phyloP scores from a whole-genome alignment of 2,329 filamentous ascomycete species.

The Kalmusia sp. region DNA sequence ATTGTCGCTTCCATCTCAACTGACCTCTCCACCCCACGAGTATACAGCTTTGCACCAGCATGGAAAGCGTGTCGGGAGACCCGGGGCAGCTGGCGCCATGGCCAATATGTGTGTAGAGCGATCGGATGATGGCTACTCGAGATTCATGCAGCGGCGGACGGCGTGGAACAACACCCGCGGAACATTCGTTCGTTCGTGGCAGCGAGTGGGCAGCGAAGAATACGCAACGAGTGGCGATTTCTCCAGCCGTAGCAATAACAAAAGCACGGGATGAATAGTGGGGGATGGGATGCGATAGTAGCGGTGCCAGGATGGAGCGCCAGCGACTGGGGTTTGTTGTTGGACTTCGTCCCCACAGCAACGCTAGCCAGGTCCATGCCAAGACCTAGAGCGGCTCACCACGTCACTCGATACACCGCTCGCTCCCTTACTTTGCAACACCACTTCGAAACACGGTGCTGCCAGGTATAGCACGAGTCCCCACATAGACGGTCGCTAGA shows the following conservation, averaged over 20 bases:
- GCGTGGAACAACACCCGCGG: background rate
- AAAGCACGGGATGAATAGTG: background rate
- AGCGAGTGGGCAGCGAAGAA: background rate
- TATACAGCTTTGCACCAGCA: constrained; percentile 93
- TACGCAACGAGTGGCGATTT: background rate
- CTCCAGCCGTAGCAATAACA: background rate
- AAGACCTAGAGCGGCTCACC: too few relatives aligned
- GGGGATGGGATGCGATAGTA: constrained; percentile 1
- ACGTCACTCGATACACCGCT: too few relatives aligned
- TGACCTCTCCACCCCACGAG: constrained; percentile 84
- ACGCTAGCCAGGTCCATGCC: too few relatives aligned
- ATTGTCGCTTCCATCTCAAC: constrained; percentile 16
- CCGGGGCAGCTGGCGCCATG: constrained; percentile 56
- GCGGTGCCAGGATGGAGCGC: background rate
- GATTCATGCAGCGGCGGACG: background rate
- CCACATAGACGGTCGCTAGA: too few relatives aligned
- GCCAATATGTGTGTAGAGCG: constrained; percentile 5
- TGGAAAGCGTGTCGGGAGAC: constrained; percentile 79
- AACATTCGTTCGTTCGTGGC: background rate
- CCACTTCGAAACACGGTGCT: too few relatives aligned
- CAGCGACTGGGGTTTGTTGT: too few relatives aligned
- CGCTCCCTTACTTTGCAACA: too few relatives aligned
- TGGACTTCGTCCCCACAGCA: too few relatives aligned
- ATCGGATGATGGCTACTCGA: background rate
- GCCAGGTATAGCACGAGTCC: too few relatives aligned